These are phyloP conservation scores for Malassezia sp. DNA, from an alignment of 1,284 basidiomycete species.

Conservation along the genomic window DNA sequence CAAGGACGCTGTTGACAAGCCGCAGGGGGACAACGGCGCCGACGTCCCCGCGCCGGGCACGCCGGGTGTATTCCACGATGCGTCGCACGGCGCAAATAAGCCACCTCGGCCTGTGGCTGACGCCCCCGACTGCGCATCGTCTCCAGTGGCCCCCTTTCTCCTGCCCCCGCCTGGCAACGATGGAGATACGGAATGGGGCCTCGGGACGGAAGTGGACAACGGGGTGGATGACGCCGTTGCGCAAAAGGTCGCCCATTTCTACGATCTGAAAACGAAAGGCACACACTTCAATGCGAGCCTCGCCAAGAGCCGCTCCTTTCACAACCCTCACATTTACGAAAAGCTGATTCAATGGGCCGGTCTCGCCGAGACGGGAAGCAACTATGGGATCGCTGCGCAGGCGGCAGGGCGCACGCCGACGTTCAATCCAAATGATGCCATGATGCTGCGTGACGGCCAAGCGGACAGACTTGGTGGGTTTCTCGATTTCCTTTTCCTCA, in stretches of 20 bases:
- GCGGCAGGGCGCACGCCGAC: background rate
- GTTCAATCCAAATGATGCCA: background rate
- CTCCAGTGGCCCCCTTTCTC: too few species aligned
- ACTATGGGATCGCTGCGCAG: slow-evolving; percentile 6
- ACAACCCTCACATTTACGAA: slow-evolving; percentile 84
- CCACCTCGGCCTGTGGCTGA: too few species aligned
- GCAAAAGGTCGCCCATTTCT: slow-evolving; percentile 58
- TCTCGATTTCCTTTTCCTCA: background rate
- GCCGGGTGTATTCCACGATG: too few species aligned
- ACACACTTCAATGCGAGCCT: slow-evolving; percentile 89
- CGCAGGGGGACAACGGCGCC: too few species aligned
- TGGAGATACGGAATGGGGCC: slow-evolving; percentile 7
- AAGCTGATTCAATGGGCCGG: slow-evolving; percentile 83
- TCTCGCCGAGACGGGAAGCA: slow-evolving; percentile 59
- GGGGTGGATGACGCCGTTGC: slow-evolving; percentile 6
- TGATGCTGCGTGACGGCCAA: slow-evolving; percentile 3
- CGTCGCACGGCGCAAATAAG: too few species aligned
- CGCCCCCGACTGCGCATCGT: too few species aligned
- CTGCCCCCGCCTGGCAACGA: slow-evolving; percentile 1
- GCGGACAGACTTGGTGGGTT: slow-evolving; percentile 5
- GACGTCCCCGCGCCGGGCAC: too few species aligned
- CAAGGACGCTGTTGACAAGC: too few species aligned
- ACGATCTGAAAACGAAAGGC: slow-evolving; percentile 57
- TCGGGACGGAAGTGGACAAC: background rate
- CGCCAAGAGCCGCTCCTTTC: slow-evolving; percentile 75